Evolutionary conservation across 1,139 yeast species (phyloP), one percentile per base, ranked within the genome.

Genomic region (Yueomyces sp.): DNA sequence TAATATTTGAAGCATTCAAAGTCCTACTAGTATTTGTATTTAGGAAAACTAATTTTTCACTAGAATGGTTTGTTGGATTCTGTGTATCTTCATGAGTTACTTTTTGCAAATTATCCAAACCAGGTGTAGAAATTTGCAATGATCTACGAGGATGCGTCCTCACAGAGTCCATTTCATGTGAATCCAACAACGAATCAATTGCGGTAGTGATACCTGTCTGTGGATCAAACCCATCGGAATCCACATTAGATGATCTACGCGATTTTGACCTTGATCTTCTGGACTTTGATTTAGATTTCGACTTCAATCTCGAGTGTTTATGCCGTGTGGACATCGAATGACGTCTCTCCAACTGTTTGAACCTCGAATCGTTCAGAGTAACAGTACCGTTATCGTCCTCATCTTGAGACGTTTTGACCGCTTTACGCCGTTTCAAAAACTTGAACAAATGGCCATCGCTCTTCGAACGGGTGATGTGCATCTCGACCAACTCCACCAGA

Each of bases 121-220:
- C 57, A 19, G 47, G 49, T 2, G 46, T 44, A 8, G 57, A 52
- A 34, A 49, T 53, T 31, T 51, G 56, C 36, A 55, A 40, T 4
- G 57, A 51, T 40, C 56, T 44, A 39, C 51, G 47, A 6, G 31
- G 9, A 29, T 29, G 31, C 6, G 6, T 29, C 9, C 31, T 29
- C 9, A 8, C 8, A 6, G 31, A 29, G 9, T 29, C 9, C 9
- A 8, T 29, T 29, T 6, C 6, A 29, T 29, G 6, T 29, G 31
- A 29, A 29, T 6, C 6, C 6, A 6, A 8, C 19, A 19, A 19
- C 19, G 19, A 19, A 29, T 29, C 31, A 29, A 29, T 8, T 2
- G n/a, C 6, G 5, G 36, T 36, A 27, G 34, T 26, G 38, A 40
- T 36, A 3, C 39, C 39, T 27, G 29, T 33, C 31, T 41, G 41